phyloP scores from a whole-genome alignment of 1,284 basidiomycete genomes.

The Malassezia furfur region DNA sequence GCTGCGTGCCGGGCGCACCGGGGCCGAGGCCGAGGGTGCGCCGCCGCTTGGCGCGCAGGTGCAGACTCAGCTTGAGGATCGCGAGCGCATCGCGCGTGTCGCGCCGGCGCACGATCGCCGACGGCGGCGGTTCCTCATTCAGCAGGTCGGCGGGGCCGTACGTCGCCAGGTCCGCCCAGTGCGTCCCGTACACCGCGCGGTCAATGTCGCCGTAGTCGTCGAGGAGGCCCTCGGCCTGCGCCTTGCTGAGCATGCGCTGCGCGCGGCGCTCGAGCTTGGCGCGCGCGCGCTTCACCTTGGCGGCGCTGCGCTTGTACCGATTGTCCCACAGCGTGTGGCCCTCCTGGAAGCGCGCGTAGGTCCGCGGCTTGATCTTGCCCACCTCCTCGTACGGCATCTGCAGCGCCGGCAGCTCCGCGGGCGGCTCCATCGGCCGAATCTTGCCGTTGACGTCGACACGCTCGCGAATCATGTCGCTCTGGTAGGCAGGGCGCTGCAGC shows the following conservation, averaged over 20 bases:
- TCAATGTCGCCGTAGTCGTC: slow-evolving; percentile 8
- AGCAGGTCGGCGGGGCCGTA: slow-evolving; percentile 23
- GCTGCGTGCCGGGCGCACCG: neutral
- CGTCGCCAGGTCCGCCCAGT: slow-evolving; percentile 19
- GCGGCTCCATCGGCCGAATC: slow-evolving; percentile 67
- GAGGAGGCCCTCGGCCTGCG: slow-evolving; percentile 21
- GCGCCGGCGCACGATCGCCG: slow-evolving; percentile 23
- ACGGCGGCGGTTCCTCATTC: slow-evolving; percentile 25
- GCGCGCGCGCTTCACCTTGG: slow-evolving; percentile 18
- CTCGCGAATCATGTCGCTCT: slow-evolving; percentile 66
- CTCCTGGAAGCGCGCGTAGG: slow-evolving; percentile 24
- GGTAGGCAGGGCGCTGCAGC: slow-evolving; percentile 31
- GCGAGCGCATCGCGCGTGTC: slow-evolving; percentile 20
- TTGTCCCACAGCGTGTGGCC: slow-evolving; percentile 31
- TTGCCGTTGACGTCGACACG: slow-evolving; percentile 69
- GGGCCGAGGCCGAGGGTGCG: neutral
- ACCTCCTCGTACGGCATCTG: slow-evolving; percentile 57
- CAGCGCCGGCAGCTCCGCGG: slow-evolving; percentile 60
- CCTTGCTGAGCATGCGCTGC: slow-evolving; percentile 15
- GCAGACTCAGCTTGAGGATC: slow-evolving; percentile 14
- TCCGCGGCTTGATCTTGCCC: slow-evolving; percentile 50
- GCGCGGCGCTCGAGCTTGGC: slow-evolving; percentile 14
- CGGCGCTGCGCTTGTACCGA: slow-evolving; percentile 20
- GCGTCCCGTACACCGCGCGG: neutral
- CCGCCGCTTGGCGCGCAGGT: slow-evolving; percentile 16